Conservation (phyloP, 345 rosid species). For the Salix dunnii region DNA sequence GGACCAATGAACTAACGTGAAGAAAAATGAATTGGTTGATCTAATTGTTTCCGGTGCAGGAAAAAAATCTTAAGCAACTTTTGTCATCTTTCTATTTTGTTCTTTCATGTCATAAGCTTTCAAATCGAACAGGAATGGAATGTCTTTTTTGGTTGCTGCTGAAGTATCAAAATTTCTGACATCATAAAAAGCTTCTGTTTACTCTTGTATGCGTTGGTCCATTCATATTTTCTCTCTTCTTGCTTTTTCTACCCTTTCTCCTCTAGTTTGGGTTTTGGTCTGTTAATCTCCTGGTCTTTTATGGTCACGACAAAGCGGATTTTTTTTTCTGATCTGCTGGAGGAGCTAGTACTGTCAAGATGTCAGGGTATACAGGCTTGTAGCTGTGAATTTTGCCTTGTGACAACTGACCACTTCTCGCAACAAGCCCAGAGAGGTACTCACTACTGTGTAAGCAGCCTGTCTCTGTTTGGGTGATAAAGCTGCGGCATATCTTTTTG, state of each 20-base stretch:
- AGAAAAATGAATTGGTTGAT: background rate
- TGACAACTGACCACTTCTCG: background rate
- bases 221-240: background rate
- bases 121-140: background rate
- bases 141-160: background rate
- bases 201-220: background rate
- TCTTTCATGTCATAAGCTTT: background rate
- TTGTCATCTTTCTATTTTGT: background rate
- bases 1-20: background rate
- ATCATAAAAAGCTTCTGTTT: background rate
- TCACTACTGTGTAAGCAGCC: background rate
- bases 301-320: slow-evolving; percentile 4
- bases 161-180: background rate
- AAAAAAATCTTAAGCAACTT: background rate
- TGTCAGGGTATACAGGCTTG: slow-evolving; percentile 10
- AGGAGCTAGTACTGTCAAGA: slow-evolving; percentile 11
- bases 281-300: slow-evolving; percentile 2
- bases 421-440: slow-evolving; percentile 9
- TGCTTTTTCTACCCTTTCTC: background rate
- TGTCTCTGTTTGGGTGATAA: background rate
- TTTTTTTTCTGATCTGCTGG: slow-evolving; percentile 16
- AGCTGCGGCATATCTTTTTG: background rate
- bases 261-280: slow-evolving; percentile 7
- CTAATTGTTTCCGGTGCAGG: background rate
- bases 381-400: slow-evolving; percentile 15